These are phyloP conservation scores for Saccharomycopsis crataegensis DNA, from an alignment of 1,139 yeast species.

Conservation along the genomic window DNA sequence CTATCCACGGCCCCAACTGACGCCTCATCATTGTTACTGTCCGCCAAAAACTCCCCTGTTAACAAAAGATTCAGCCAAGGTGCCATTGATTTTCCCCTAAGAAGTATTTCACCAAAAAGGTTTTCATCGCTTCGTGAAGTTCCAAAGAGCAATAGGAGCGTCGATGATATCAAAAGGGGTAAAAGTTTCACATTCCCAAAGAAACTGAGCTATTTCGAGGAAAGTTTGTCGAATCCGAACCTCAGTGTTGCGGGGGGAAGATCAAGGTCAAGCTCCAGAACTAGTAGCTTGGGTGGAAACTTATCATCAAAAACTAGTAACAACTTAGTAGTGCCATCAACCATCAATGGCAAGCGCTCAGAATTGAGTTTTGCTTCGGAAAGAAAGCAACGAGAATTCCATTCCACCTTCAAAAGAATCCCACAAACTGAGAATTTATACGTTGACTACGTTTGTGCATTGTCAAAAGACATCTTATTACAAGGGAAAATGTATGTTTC, in stretches of 20 bases:
- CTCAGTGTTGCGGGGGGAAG: not conserved
- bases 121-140: not conserved
- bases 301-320: not conserved
- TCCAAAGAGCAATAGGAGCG: not conserved
- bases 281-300: not conserved
- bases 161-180: not conserved
- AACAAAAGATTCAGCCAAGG: not conserved
- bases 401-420: conserved; percentile 60
- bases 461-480: conserved; percentile 78
- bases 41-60: not conserved
- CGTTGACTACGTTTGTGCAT: conserved; percentile 86
- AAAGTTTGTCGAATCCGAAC: not conserved
- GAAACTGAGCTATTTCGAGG: not conserved
- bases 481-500: conserved; percentile 88
- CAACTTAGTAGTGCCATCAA: not conserved
- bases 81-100: not conserved
- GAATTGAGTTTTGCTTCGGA: conserved; percentile 54
- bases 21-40: not conserved
- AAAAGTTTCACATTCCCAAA: conserved; percentile 3
- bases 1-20: not conserved
- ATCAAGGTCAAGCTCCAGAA: not conserved
- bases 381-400: conserved; percentile 73
- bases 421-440: conserved; percentile 66
- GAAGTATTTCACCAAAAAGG: not conserved
- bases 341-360: not conserved